These are phyloP conservation scores for Phaeosphaeria sp. DNA, from an alignment of 2,329 filamentous ascomycete species.

Conservation along the genomic window DNA sequence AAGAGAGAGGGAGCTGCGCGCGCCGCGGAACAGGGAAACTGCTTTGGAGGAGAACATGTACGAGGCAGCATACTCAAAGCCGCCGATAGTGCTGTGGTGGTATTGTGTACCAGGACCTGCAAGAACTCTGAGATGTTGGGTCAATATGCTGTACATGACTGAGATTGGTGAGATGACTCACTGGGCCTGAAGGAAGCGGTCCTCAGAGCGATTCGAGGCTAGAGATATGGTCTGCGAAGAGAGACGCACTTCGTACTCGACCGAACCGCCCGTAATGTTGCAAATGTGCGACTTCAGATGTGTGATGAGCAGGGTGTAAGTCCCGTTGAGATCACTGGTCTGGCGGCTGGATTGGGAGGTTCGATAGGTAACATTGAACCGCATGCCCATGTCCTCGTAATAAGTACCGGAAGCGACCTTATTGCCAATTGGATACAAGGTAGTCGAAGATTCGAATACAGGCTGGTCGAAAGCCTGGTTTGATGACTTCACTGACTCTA, in stretches of 20 bases:
- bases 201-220: background rate
- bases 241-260: conserved; percentile 4
- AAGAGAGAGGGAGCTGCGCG: background rate
- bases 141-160: background rate
- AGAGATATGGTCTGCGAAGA: background rate
- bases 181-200: conserved; percentile 1
- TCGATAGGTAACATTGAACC: conserved; percentile 5
- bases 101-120: background rate
- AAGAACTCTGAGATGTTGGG: background rate
- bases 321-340: background rate
- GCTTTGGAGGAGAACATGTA: conserved; percentile 5
- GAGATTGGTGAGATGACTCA: background rate
- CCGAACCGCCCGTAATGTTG: conserved; percentile 1
- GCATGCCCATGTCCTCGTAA: conserved; percentile 2
- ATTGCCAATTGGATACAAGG: conserved; percentile 1
- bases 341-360: background rate
- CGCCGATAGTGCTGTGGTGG: conserved; percentile 5
- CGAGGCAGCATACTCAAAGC: conserved; percentile 4
- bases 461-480: background rate
- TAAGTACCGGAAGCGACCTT: background rate
- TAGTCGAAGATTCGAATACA: background rate
- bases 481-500: background rate
- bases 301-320: background rate
- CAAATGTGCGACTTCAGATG: conserved; percentile 3
- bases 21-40: background rate